A percentile compares a stretch with the other conserved stretches of the same genome.
Evolutionary conservation across 169 alveolate species (phyloP).

Genomic region (Amoebophrya sp.): DNA sequence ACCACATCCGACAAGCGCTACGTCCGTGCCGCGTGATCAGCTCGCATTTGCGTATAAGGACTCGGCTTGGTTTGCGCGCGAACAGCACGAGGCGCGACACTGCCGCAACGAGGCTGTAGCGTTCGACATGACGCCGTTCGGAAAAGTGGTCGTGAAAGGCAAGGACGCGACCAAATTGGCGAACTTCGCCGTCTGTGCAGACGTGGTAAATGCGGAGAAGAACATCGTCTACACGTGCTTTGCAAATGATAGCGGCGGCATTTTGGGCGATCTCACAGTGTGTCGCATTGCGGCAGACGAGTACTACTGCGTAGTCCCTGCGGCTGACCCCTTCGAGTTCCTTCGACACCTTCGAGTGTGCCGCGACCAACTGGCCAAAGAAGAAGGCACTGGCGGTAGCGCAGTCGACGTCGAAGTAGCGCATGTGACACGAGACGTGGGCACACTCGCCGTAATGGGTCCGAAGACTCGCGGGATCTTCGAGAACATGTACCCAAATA

Average conservation of each 20-base stretch:
- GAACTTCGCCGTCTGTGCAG: not conserved
- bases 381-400: not conserved
- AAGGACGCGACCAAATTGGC: not conserved
- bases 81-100: constrained; percentile 25
- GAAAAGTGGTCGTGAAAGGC: constrained; percentile 27
- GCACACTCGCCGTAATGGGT: constrained; percentile 22
- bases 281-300: not conserved
- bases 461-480: not conserved
- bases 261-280: constrained; percentile 33
- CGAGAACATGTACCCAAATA: not conserved
- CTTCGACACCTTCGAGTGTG: not conserved
- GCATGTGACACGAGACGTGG: not conserved
- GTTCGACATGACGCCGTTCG: constrained; percentile 35
- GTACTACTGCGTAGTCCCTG: constrained; percentile 21
- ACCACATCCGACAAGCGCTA: not conserved
- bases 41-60: not conserved
- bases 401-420: not conserved
- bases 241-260: constrained; percentile 1
- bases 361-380: not conserved
- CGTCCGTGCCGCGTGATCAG: constrained; percentile 23
- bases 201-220: not conserved
- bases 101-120: not conserved
- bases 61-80: not conserved
- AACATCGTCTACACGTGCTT: not conserved
- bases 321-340: not conserved